Evolutionary conservation across 495 filamentous ascomycete genomes (phyloP), one percentile per base, ranked within the genome.

Genomic region (Penicillium steckii): DNA sequence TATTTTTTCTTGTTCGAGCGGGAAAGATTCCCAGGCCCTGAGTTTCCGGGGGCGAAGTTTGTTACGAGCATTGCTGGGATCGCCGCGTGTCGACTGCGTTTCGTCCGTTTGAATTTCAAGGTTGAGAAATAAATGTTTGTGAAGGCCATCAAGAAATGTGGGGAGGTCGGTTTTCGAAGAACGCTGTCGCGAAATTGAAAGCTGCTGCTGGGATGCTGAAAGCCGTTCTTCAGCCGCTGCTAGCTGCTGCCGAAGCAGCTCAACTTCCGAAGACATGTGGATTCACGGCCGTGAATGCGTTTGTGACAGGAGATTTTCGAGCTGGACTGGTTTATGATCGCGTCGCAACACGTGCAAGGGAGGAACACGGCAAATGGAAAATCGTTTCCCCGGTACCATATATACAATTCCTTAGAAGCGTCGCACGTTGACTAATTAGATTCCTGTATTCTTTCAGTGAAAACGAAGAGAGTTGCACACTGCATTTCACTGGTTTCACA

Each of bases 101-200:
- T 46, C 45, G 29, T 60, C 52, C 37, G 25, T 32, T 33, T 59
- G 41, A 35, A 60, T 29, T 32, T n/a, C 32, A 17, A 60, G 52
- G 29, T 22, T 30, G 13, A 51, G 48, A 32, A 52, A 49, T 8
- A 56, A 35, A 35, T 55, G 32, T 23, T 56, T 46, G 23, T 60
- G 57, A 22, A 44, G 55, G 21, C 41, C 48, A 25, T 60, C 27
- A 13, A 60, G 44, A 23, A 60, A 56, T 44, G 50, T 45, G 35
- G 38, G 43, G 7, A 60, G 44, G 19, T 30, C 51, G 8, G 43
- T 60, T 22, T 60, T 53, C 1, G 24, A 42, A 18, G 21, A 35
- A 10, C 32, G 32, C 32, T 35, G 32, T 10, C n/a, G 32, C 9
- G 32, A 35, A 13, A 15, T 13, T 35, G 32, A 35, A 35, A 35